phyloP scores from a whole-genome alignment of 345 rosid genomes.

The Trapa incisa region DNA sequence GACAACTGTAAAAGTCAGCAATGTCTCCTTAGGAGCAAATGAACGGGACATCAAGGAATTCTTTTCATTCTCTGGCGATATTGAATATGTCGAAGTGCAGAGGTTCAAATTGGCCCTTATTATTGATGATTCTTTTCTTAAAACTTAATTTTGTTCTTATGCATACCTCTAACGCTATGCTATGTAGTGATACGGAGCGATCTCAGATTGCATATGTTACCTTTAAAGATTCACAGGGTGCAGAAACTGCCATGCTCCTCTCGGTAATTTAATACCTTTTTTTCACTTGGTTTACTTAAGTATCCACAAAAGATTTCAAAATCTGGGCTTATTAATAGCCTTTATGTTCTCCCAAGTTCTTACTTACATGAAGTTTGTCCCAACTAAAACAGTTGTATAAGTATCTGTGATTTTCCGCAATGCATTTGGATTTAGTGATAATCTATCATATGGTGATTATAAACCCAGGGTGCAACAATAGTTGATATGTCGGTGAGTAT shows the following conservation, averaged over 20 bases:
- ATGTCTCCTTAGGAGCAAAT: slow-evolving; percentile 62
- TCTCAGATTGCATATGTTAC: slow-evolving; percentile 49
- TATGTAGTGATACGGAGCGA: slow-evolving; percentile 46
- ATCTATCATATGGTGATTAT: not conserved
- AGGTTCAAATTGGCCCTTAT: slow-evolving; percentile 25
- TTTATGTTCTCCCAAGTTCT: not conserved
- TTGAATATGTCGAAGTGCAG: slow-evolving; percentile 51
- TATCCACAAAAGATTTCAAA: not conserved
- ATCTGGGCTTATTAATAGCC: not conserved
- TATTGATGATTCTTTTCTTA: slow-evolving; percentile 1
- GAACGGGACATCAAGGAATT: slow-evolving; percentile 64
- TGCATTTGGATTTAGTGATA: not conserved
- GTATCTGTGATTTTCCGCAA: no score
- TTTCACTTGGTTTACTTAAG: not conserved
- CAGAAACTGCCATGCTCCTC: slow-evolving; percentile 40
- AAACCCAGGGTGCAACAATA: slow-evolving; percentile 82
- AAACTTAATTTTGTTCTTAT: not conserved
- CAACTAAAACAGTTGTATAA: not conserved
- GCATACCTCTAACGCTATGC: slow-evolving; percentile 12
- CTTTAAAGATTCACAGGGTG: slow-evolving; percentile 49
- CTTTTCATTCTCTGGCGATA: slow-evolving; percentile 79
- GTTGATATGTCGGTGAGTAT: slow-evolving; percentile 69
- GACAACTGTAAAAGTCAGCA: slow-evolving; percentile 48
- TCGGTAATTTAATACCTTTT: slow-evolving; percentile 32
- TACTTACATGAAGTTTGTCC: not conserved